Evolutionary conservation across 192 early-diverging fungal species (phyloP), one percentile per base, ranked within the genome.

Genomic region (Fimicolochytrium jonesii): DNA sequence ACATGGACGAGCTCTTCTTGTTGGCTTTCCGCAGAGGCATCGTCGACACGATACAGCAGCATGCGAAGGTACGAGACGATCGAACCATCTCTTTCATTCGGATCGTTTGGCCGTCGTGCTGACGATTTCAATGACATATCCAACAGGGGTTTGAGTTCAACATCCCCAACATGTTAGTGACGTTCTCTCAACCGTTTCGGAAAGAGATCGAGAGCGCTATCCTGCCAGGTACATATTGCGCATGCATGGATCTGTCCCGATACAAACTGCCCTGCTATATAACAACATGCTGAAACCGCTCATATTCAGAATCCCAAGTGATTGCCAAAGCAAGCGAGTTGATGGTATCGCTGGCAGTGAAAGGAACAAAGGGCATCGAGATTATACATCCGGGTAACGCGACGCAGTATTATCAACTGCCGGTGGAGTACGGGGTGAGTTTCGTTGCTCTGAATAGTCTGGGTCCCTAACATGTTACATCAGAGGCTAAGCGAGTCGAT

Each of bases 361-460:
- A 71, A 23, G 75, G 78, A 44, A 47, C 30, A 4, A 77, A 77
- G 43, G 69, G 73, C 20, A 65, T 80, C 43, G 77, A 84, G 49
- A 68, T 84, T 10, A 55, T 81, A 18, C 82, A 84, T 66, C 82
- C 82, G 34, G 73, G 77, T 23, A 84, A 81, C 63, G 78, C 78
- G n/a, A 79, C 82, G 0, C 71, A 78, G 39, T 84, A 80, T 54
- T 77, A 74, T 50, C 67, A 69, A 39, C 47, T 84, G 35, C 82
- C 75, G 32, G 77, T 79, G 10, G 82, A 84, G 63, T 76, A 72
- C 59, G 79, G 82, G 15, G 75, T 76, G 36, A 66, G 61, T 56
- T 43, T 1, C 39, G 39, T 18, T 39, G 17, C 37, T 39, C 9
- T 39, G 37, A 9, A 39, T 9, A 39, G 18, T 51, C 22, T 13